Percentiles rank a stretch among this genome's conserved stretches.
Evolutionary conservation across 768 basidiomycete species (phyloP).

Genomic region (Termitomyces sp.): DNA sequence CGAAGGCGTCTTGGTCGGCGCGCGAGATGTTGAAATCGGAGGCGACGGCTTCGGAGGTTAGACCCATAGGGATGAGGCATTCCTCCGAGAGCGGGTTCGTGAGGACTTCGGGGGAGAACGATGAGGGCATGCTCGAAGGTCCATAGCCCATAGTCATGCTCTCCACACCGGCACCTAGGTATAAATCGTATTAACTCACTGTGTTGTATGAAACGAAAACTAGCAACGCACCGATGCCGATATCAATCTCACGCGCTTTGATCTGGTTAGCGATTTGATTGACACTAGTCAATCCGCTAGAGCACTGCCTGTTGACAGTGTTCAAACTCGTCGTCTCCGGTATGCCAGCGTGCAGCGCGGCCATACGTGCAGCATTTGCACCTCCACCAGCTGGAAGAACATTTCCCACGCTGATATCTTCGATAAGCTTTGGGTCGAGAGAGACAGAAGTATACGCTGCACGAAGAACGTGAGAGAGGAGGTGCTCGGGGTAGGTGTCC

Average conservation of each 20-base stretch:
- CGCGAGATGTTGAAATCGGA: constrained; percentile 72
- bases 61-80: constrained; percentile 86
- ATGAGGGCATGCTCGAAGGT: constrained; percentile 43
- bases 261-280: constrained; percentile 84
- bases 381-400: constrained; percentile 87
- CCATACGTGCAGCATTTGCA: constrained; percentile 80
- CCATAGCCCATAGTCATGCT: constrained; percentile 85
- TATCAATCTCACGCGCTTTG: constrained; percentile 73
- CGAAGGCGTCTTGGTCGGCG: constrained; percentile 77
- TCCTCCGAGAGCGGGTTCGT: constrained; percentile 68
- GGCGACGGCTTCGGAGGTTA: constrained; percentile 94
- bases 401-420: constrained; percentile 84
- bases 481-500: constrained; percentile 81
- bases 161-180: constrained; percentile 81
- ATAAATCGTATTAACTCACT: not conserved
- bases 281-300: constrained; percentile 80
- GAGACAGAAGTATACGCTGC: constrained; percentile 65
- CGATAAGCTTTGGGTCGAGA: constrained; percentile 79
- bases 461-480: constrained; percentile 72
- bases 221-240: constrained; percentile 85
- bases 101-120: constrained; percentile 64
- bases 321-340: constrained; percentile 70
- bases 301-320: constrained; percentile 91
- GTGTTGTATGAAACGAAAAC: not conserved
- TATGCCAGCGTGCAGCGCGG: constrained; percentile 81